Conservation (phyloP, 75 land plant genomes). For the Sequoiadendron giganteum region DNA sequence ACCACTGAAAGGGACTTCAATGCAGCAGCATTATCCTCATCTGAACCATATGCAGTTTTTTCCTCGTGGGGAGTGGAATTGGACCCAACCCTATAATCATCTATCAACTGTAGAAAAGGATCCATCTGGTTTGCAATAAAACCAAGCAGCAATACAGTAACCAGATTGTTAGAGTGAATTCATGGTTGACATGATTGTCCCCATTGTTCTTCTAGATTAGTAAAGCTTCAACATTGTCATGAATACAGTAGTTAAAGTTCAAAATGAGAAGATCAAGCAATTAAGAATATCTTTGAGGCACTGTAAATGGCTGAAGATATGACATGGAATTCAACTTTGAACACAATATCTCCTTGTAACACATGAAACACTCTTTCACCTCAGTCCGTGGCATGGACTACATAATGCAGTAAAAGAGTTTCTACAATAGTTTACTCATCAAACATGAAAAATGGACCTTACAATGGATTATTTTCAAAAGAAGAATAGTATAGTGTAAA, state of each 20-base stretch:
- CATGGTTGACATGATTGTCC: background rate
- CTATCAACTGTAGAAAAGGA: slow-evolving; percentile 75
- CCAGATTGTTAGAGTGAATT: background rate
- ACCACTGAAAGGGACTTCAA: slow-evolving; percentile 55
- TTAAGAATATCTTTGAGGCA: background rate
- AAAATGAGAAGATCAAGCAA: background rate
- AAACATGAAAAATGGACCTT: background rate
- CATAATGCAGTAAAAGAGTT: background rate
- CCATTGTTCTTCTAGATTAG: background rate
- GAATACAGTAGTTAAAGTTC: background rate
- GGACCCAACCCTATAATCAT: slow-evolving; percentile 62
- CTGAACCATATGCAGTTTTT: slow-evolving; percentile 51
- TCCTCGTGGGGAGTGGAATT: slow-evolving; percentile 7
- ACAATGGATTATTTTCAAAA: background rate
- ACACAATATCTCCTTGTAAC: background rate
- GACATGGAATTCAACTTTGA: background rate
- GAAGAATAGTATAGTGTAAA: background rate
- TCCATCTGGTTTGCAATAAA: slow-evolving; percentile 61
- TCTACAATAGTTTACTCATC: background rate
- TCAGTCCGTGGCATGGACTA: background rate
- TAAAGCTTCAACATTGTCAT: background rate
- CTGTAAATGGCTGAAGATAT: background rate
- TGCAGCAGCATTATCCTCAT: slow-evolving; percentile 72
- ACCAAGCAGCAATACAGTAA: background rate
- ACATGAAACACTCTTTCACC: background rate